Conservation (phyloP, 768 basidiomycete species). For the Suillus clintonianus region DNA sequence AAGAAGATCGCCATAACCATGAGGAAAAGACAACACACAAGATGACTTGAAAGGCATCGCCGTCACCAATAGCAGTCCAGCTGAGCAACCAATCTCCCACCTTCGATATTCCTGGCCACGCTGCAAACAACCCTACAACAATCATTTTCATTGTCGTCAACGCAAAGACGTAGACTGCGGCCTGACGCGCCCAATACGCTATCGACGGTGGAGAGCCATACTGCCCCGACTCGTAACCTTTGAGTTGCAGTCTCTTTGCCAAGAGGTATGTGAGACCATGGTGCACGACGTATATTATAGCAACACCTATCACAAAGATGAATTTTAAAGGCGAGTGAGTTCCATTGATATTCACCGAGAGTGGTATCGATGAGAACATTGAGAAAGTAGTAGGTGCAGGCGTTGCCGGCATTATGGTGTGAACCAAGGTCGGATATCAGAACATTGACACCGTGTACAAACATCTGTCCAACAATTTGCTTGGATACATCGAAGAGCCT, state of each 20-base stretch:
- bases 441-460: conserved; percentile 78
- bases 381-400: conserved; percentile 90
- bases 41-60: conserved; percentile 71
- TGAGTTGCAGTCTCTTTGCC: conserved; percentile 60
- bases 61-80: conserved; percentile 67
- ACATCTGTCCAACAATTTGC: conserved; percentile 84
- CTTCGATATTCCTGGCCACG: conserved; percentile 69
- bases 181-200: conserved; percentile 73
- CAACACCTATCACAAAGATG: conserved; percentile 61
- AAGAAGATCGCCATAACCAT: conserved; percentile 7
- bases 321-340: conserved; percentile 5
- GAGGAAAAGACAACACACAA: conserved; percentile 55
- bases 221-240: conserved; percentile 83
- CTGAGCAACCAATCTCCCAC: conserved; percentile 87
- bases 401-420: conserved; percentile 69
- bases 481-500: conserved; percentile 95
- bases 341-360: conserved; percentile 56
- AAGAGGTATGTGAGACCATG: conserved; percentile 65
- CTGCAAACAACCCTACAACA: conserved; percentile 73
- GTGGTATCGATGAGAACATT: conserved; percentile 82
- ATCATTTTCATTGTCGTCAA: conserved; percentile 89
- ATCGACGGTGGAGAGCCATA: conserved; percentile 86
- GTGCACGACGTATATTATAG: conserved; percentile 74
- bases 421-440: conserved; percentile 80
- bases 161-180: conserved; percentile 79